Evolutionary conservation across 164 flowering plant genomes (phyloP), one percentile per base, ranked within the genome.

Genomic region (Chimonanthus salicifolius): DNA sequence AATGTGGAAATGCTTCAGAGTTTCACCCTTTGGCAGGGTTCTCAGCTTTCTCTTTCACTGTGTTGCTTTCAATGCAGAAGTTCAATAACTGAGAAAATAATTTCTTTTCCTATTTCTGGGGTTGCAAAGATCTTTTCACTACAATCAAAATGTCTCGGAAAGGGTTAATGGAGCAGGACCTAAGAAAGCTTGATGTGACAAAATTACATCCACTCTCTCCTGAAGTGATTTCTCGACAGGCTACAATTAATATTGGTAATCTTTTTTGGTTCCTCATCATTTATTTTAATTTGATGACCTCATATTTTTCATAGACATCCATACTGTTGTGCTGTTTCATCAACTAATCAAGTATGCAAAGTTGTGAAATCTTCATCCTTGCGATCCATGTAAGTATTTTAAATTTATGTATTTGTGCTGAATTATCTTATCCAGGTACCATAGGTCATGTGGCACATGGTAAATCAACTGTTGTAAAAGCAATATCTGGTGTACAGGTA

Each of bases 381-480:
- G 33, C 33, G 0, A 33, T 33, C 33, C 33, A 33, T 33, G 33
- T 0, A 33, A 33, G 33, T 33, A 1, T 33, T 33, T 33, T 33
- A 33, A 33, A 33, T 33, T 33, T 33, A 33, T 33, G 33, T 33
- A 33, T 33, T 33, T 33, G 60, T 54, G 11, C 16, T 54, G 16
- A 54, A 54, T 54, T 54, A n/a, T 13, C 16, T 54, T 54, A 2
- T 54, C 60, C 9, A 94, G 97, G 98, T 10, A 94, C 98, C 4
- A 94, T 94, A 67, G 98, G 98, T 47, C 98, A 92, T 82, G 98
- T 94, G 91, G 98, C 98, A 0, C 98, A 94, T 85, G 98, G 97
- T 6, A 94, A 92, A 76, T 94, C 96, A 15, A 94, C 98, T 6
- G 94, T 94, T 77, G 98, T 94, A 20, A 94, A 92, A 76, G 98